Conservation (phyloP, 805 yeast genomes). For the Cyberlindnera meyerae region DNA sequence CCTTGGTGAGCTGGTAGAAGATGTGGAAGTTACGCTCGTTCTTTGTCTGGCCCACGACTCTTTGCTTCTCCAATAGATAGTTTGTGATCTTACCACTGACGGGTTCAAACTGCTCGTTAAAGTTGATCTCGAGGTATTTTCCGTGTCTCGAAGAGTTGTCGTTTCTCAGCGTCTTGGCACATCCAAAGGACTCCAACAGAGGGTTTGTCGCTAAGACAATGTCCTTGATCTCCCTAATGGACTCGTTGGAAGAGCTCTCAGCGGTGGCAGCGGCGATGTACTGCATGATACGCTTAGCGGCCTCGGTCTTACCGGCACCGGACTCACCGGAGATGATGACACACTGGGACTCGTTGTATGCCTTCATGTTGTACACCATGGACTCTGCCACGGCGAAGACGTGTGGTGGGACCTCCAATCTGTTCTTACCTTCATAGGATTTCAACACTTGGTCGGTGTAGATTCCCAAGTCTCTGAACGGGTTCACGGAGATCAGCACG, state of each 20-base stretch:
- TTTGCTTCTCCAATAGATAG: slow-evolving; percentile 86
- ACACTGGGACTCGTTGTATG: slow-evolving; percentile 92
- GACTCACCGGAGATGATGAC: slow-evolving; percentile 97
- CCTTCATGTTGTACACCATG: slow-evolving; percentile 92
- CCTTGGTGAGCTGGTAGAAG: slow-evolving; percentile 91
- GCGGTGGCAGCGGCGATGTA: slow-evolving; percentile 89
- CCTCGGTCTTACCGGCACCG: slow-evolving; percentile 98
- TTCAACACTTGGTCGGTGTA: slow-evolving; percentile 76
- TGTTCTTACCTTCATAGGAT: slow-evolving; percentile 82
- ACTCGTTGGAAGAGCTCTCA: slow-evolving; percentile 51
- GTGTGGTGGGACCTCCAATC: slow-evolving; percentile 97
- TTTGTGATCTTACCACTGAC: slow-evolving; percentile 95
- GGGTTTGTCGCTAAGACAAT: slow-evolving; percentile 98
- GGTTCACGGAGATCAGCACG: slow-evolving; percentile 92
- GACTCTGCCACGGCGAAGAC: slow-evolving; percentile 97
- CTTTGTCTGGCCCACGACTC: slow-evolving; percentile 92
- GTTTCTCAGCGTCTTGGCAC: slow-evolving; percentile 88
- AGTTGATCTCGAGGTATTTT: slow-evolving; percentile 85
- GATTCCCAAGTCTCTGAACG: slow-evolving; percentile 93
- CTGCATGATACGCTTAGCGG: slow-evolving; percentile 97
- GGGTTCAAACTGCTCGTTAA: slow-evolving; percentile 79
- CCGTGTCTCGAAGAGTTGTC: slow-evolving; percentile 92
- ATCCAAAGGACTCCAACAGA: slow-evolving; percentile 82
- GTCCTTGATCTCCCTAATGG: slow-evolving; percentile 84
- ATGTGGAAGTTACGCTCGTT: slow-evolving; percentile 96